Evolutionary conservation across 2,329 filamentous ascomycete species (phyloP).

Genomic region (Aspergillus neoniger): DNA sequence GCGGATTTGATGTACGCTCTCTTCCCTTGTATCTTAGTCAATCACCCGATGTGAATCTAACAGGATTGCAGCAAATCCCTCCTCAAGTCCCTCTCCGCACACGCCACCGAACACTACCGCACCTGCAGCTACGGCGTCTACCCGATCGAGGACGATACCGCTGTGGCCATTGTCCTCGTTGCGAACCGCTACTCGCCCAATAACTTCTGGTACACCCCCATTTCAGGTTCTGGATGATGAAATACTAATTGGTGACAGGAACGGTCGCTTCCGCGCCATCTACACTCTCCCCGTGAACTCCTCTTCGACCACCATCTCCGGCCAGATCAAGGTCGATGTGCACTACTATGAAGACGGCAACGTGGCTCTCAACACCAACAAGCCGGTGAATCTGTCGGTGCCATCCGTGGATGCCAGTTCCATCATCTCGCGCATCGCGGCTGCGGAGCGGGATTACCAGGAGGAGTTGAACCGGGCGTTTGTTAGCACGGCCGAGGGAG

Average conservation of each 20-base stretch:
- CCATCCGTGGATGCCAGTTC: constrained; percentile 66
- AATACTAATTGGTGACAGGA: constrained; percentile 58
- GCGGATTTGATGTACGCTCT: constrained; percentile 72
- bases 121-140: constrained; percentile 79
- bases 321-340: constrained; percentile 87
- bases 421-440: constrained; percentile 75
- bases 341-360: constrained; percentile 99
- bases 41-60: not conserved
- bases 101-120: constrained; percentile 87
- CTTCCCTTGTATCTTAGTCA: not conserved
- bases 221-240: too few relatives aligned
- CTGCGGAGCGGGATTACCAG: constrained; percentile 87
- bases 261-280: constrained; percentile 90
- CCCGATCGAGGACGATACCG: constrained; percentile 72
- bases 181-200: constrained; percentile 97
- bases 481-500: constrained; percentile 82
- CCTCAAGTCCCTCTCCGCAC: constrained; percentile 71
- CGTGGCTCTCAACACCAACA: constrained; percentile 87
- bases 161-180: constrained; percentile 79
- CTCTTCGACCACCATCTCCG: constrained; percentile 62
- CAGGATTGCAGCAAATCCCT: constrained; percentile 70
- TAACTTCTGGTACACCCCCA: constrained; percentile 76
- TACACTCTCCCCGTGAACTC: constrained; percentile 73
- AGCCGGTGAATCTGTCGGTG: constrained; percentile 66
- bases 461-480: constrained; percentile 94